These are phyloP conservation scores for Trametes pubescens DNA, from an alignment of 1,284 basidiomycete genomes.

Conservation along the genomic window DNA sequence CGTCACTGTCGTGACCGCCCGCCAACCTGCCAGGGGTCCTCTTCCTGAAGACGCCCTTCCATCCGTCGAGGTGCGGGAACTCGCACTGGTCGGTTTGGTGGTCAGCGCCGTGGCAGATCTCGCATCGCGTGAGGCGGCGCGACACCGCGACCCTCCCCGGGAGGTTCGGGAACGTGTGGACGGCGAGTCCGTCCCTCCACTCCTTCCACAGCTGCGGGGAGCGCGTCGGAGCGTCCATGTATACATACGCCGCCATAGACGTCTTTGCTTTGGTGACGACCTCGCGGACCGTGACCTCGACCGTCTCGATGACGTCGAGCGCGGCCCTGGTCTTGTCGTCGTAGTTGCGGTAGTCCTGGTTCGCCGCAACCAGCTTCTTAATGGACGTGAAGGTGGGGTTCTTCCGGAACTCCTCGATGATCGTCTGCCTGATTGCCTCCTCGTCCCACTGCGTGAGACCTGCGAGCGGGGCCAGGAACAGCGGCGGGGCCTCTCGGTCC, in stretches of 20 bases:
- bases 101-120: neutral
- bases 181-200: neutral
- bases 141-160: neutral
- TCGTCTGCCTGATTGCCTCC: no score
- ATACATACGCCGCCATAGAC: neutral
- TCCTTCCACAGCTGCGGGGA: neutral
- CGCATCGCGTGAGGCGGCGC: neutral
- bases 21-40: neutral
- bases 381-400: no score
- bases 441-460: no score
- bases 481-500: no score
- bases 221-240: neutral
- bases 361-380: no score
- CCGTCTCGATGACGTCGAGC: neutral
- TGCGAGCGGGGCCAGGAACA: no score
- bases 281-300: neutral
- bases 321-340: neutral
- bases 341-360: no score
- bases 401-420: no score
- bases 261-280: neutral
- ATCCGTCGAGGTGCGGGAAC: neutral
- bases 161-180: neutral
- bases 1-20: neutral
- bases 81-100: neutral
- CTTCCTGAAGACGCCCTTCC: no score